Percentiles rank a stretch among this genome's conserved stretches.
Conservation (phyloP, 1,284 basidiomycete species). For the Austroboletus niveus region DNA sequence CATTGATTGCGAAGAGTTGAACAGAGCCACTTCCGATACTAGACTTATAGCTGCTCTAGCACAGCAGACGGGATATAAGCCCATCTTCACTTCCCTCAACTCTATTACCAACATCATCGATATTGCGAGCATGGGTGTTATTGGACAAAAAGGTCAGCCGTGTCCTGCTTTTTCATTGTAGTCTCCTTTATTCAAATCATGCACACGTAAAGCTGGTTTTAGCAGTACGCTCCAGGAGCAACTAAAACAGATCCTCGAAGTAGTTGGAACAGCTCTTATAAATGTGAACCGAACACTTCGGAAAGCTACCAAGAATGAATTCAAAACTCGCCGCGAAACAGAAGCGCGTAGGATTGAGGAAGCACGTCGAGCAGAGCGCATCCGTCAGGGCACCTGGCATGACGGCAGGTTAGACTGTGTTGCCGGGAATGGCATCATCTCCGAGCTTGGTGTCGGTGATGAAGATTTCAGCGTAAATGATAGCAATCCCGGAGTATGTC, state of each 20-base stretch:
- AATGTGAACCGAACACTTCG: conserved; percentile 57
- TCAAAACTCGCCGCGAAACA: conserved; percentile 35
- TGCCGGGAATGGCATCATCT: conserved; percentile 80
- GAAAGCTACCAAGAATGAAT: conserved; percentile 41
- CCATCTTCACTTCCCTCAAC: conserved; percentile 86
- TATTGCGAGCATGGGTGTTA: conserved; percentile 88
- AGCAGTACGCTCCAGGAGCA: conserved; percentile 84
- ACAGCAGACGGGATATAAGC: conserved; percentile 86
- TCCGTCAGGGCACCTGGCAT: conserved; percentile 67
- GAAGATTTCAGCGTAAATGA: conserved; percentile 50
- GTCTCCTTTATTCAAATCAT: conserved; percentile 1
- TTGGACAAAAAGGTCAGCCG: conserved; percentile 83
- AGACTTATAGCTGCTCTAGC: conserved; percentile 72
- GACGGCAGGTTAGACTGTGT: conserved; percentile 80
- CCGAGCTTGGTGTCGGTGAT: conserved; percentile 79
- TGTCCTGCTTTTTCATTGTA: not conserved
- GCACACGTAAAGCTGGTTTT: conserved; percentile 65
- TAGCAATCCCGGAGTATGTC: conserved; percentile 16
- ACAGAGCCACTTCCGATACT: conserved; percentile 71
- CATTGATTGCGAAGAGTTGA: conserved; percentile 82
- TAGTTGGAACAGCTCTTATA: conserved; percentile 73
- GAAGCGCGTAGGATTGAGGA: conserved; percentile 37
- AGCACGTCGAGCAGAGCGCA: conserved; percentile 39
- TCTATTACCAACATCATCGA: conserved; percentile 88
- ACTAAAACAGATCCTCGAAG: conserved; percentile 82